These are phyloP conservation scores for Scheffersomyces titani DNA, from an alignment of 1,139 yeast species.

Conservation along the genomic window DNA sequence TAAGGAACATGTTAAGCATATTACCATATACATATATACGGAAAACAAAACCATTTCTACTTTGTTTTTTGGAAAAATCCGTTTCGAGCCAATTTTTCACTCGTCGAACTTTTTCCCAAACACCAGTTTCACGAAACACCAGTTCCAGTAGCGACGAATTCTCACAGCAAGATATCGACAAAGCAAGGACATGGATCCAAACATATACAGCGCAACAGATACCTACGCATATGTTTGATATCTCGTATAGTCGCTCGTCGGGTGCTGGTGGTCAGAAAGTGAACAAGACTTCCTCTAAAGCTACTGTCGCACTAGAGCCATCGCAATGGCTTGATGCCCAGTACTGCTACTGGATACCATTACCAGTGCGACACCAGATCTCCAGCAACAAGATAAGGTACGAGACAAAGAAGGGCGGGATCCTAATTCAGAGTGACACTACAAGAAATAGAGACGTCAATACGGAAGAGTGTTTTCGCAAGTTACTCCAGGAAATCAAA, in stretches of 20 bases:
- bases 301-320: conserved; percentile 57
- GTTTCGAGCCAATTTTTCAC: background rate
- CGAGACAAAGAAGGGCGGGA: conserved; percentile 56
- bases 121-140: background rate
- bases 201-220: conserved; percentile 33
- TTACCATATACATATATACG: background rate
- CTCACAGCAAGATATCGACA: conserved; percentile 22
- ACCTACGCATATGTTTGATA: conserved; percentile 52
- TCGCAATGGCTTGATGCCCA: conserved; percentile 50
- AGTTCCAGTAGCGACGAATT: background rate
- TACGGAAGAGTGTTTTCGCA: conserved; percentile 57
- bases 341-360: conserved; percentile 63
- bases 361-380: conserved; percentile 48
- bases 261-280: conserved; percentile 98
- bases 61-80: background rate
- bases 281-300: conserved; percentile 80
- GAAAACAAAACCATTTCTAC: background rate
- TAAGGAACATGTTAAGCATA: background rate
- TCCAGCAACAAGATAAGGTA: conserved; percentile 46
- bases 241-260: conserved; percentile 70
- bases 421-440: conserved; percentile 64
- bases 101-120: background rate
- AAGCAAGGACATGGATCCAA: conserved; percentile 49
- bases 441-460: conserved; percentile 63
- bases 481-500: conserved; percentile 57